Percentiles rank a stretch among this genome's conserved stretches.
Evolutionary conservation across 495 filamentous ascomycete genomes (phyloP).

Genomic region (Penicillium goetzii): DNA sequence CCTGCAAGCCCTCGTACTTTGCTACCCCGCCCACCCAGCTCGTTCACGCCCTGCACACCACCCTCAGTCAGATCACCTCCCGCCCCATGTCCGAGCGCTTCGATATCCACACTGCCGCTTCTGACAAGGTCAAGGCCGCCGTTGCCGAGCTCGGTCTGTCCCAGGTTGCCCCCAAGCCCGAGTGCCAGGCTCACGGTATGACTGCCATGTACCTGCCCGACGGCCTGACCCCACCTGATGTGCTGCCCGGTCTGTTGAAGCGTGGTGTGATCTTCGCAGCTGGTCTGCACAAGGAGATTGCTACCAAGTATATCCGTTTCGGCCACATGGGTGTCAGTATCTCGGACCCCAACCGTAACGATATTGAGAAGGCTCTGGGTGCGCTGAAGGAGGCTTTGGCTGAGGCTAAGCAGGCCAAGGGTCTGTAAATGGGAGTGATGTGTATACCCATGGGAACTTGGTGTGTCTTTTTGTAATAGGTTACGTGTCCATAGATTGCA

Average conservation of each 20-base stretch:
- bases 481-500: slow-evolving; percentile 7
- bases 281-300: slow-evolving; percentile 87
- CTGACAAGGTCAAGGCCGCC: slow-evolving; percentile 80
- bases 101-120: slow-evolving; percentile 72
- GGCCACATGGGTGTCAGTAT: slow-evolving; percentile 98
- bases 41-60: slow-evolving; percentile 90
- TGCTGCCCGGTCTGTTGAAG: slow-evolving; percentile 84
- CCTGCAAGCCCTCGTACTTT: slow-evolving; percentile 95
- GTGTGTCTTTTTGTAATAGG: not conserved
- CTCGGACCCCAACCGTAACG: slow-evolving; percentile 54
- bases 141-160: slow-evolving; percentile 79
- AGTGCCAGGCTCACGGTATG: slow-evolving; percentile 95
- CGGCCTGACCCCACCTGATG: slow-evolving; percentile 72
- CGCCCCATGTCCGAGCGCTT: slow-evolving; percentile 79
- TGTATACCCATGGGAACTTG: slow-evolving; percentile 5
- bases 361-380: slow-evolving; percentile 81
- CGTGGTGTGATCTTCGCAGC: slow-evolving; percentile 93
- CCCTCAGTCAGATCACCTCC: slow-evolving; percentile 83
- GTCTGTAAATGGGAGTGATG: slow-evolving; percentile 36
- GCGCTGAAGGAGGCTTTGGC: slow-evolving; percentile 72
- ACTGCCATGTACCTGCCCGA: slow-evolving; percentile 95
- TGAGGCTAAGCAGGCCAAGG: slow-evolving; percentile 65
- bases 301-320: slow-evolving; percentile 71
- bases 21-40: slow-evolving; percentile 95
- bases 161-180: slow-evolving; percentile 80